Evolutionary conservation across 768 basidiomycete species (phyloP).

Genomic region (Leccinum disarticulatum): DNA sequence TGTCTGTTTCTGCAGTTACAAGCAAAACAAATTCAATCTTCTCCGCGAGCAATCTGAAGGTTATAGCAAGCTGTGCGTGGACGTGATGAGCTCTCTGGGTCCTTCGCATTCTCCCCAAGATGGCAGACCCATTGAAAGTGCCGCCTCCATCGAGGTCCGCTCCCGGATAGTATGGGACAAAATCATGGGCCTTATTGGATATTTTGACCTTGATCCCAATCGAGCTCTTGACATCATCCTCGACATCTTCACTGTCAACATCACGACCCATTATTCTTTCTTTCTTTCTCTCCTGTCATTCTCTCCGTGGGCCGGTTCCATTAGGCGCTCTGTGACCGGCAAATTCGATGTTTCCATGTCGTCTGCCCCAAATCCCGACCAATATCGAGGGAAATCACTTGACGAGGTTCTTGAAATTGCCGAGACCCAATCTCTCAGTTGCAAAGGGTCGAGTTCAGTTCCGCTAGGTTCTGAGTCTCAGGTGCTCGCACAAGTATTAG

Average conservation of each 20-base stretch:
- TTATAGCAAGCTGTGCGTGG: constrained; percentile 87
- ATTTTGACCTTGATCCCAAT: constrained; percentile 96
- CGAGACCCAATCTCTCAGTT: constrained; percentile 32
- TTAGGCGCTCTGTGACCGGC: constrained; percentile 29
- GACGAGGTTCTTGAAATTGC: constrained; percentile 65
- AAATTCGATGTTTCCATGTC: constrained; percentile 37
- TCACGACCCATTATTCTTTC: constrained; percentile 82
- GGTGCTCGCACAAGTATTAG: constrained; percentile 86
- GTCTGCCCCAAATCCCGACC: constrained; percentile 37
- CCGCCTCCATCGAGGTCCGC: constrained; percentile 57
- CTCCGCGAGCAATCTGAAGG: constrained; percentile 97
- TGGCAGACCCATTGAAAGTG: constrained; percentile 62
- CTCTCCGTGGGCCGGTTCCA: constrained; percentile 83
- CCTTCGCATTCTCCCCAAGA: constrained; percentile 69
- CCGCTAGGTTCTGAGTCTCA: constrained; percentile 43
- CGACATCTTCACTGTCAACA: constrained; percentile 82
- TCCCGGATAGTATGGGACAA: constrained; percentile 77
- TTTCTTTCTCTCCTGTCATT: constrained; percentile 83
- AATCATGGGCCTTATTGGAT: constrained; percentile 86
- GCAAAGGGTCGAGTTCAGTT: constrained; percentile 9
- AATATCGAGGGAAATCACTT: constrained; percentile 58
- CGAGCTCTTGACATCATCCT: constrained; percentile 91
- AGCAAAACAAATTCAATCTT: constrained; percentile 98
- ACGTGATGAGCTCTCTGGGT: constrained; percentile 76
- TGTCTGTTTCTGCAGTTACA: constrained; percentile 60